phyloP scores from a whole-genome alignment of 2,329 filamentous ascomycete species.

The Ascocoryne sarcoides region DNA sequence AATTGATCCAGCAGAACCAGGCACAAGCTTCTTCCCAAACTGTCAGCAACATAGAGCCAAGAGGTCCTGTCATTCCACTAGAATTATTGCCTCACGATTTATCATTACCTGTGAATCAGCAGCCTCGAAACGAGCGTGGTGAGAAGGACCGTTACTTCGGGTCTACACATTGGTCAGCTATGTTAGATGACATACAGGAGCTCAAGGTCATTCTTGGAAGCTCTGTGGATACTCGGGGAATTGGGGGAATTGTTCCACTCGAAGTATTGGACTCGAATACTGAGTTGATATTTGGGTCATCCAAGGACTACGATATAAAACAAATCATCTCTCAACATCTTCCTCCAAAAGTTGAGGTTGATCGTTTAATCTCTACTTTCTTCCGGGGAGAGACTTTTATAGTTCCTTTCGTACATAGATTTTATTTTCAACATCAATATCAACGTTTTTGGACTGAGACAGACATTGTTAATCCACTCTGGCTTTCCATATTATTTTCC shows the following conservation, averaged over 20 bases:
- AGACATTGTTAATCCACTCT: conserved; percentile 11
- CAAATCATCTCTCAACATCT: conserved; percentile 13
- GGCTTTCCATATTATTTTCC: conserved; percentile 22
- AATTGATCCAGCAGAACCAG: conserved; percentile 11
- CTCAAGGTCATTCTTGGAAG: conserved; percentile 7
- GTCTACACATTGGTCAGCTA: conserved; percentile 18
- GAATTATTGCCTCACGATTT: no score
- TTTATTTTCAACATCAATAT: conserved; percentile 20
- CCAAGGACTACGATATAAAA: conserved; percentile 7
- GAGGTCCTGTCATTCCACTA: no score
- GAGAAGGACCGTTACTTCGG: conserved; percentile 7
- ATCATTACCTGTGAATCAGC: no score
- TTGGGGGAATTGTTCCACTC: background rate
- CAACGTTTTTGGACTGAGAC: conserved; percentile 15
- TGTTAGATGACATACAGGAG: conserved; percentile 21
- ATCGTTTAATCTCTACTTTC: conserved; percentile 15
- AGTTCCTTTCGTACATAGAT: conserved; percentile 16
- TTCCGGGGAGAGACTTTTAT: conserved; percentile 14
- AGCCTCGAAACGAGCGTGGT: no score
- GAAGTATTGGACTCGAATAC: background rate
- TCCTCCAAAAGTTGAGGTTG: conserved; percentile 14
- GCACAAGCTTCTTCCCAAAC: background rate
- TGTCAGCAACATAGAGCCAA: no score
- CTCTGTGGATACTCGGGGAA: background rate
- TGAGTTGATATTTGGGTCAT: conserved; percentile 14